phyloP scores from a whole-genome alignment of 2,329 filamentous ascomycete species.

The Ophiosphaerella korrae region DNA sequence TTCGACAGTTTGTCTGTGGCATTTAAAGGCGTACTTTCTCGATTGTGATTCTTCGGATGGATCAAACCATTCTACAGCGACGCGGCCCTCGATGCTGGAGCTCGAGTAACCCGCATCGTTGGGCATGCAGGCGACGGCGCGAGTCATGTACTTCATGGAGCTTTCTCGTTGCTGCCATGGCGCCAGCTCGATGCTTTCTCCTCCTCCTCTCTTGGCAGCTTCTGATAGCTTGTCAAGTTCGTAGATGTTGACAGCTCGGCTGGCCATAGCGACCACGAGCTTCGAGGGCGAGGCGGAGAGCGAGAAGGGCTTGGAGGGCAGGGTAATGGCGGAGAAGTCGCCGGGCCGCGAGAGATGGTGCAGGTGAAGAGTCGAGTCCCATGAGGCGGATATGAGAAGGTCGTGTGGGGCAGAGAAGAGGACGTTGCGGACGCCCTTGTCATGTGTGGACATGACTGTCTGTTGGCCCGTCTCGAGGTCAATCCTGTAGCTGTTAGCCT shows the following conservation, averaged over 20 bases:
- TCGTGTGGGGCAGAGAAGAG: slow-evolving; percentile 78
- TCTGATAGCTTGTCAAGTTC: slow-evolving; percentile 72
- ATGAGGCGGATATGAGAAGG: slow-evolving; percentile 86
- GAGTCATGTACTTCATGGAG: slow-evolving; percentile 93
- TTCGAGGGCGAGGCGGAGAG: slow-evolving; percentile 79
- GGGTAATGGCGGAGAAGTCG: slow-evolving; percentile 67
- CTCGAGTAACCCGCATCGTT: slow-evolving; percentile 93
- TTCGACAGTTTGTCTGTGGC: slow-evolving; percentile 78
- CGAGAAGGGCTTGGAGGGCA: slow-evolving; percentile 89
- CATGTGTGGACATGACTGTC: slow-evolving; percentile 77
- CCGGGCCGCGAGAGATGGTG: slow-evolving; percentile 66
- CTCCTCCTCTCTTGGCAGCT: slow-evolving; percentile 27
- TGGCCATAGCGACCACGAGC: slow-evolving; percentile 93
- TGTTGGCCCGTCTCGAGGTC: slow-evolving; percentile 74
- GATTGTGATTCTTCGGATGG: slow-evolving; percentile 84
- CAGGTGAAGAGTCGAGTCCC: slow-evolving; percentile 89
- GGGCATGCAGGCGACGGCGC: slow-evolving; percentile 93
- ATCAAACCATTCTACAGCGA: slow-evolving; percentile 98
- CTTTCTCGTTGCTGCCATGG: slow-evolving; percentile 95
- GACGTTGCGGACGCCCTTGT: slow-evolving; percentile 78
- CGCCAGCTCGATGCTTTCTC: slow-evolving; percentile 58
- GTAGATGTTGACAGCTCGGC: slow-evolving; percentile 92
- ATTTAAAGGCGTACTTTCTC: slow-evolving; percentile 98
- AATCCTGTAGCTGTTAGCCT: slow-evolving; percentile 55
- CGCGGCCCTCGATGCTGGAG: slow-evolving; percentile 89